Percentiles rank a stretch among this genome's conserved stretches.
These are phyloP conservation scores for Bombardia bombarda DNA, from an alignment of 495 filamentous ascomycete species.

Conservation along the genomic window DNA sequence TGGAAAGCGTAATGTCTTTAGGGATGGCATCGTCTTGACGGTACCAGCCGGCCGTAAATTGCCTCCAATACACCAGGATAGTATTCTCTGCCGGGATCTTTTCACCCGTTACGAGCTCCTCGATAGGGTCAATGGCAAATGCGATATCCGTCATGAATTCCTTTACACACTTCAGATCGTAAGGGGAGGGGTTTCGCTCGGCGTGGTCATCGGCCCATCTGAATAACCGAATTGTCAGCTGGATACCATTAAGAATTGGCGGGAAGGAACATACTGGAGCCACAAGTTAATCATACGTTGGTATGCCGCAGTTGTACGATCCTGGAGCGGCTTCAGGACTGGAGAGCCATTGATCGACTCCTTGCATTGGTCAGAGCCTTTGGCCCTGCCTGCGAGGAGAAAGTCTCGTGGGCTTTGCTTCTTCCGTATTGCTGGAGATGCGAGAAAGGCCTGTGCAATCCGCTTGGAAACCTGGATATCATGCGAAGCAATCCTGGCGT, in stretches of 20 bases:
- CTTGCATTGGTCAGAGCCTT: constrained; percentile 2
- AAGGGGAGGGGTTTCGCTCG: background rate
- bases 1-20: constrained; percentile 3
- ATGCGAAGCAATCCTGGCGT: too few species aligned
- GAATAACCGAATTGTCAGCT: too few species aligned
- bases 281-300: constrained; percentile 5
- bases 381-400: constrained; percentile 3
- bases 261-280: constrained; percentile 3
- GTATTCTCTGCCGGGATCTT: constrained; percentile 1
- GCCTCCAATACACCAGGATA: constrained; percentile 3
- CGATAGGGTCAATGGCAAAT: constrained; percentile 3
- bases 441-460: too few species aligned
- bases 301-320: constrained; percentile 4
- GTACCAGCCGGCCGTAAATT: constrained; percentile 5
- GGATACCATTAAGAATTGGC: constrained; percentile 5
- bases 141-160: constrained; percentile 6
- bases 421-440: too few species aligned
- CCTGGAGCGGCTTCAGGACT: constrained; percentile 7
- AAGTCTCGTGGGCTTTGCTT: too few species aligned
- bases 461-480: too few species aligned
- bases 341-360: constrained; percentile 6
- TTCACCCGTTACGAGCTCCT: too few species aligned
- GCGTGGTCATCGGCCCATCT: constrained; percentile 4
- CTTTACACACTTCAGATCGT: constrained; percentile 5
- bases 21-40: constrained; percentile 3